phyloP scores from a whole-genome alignment of 768 basidiomycete species.

The Leccinum aurantiacum region DNA sequence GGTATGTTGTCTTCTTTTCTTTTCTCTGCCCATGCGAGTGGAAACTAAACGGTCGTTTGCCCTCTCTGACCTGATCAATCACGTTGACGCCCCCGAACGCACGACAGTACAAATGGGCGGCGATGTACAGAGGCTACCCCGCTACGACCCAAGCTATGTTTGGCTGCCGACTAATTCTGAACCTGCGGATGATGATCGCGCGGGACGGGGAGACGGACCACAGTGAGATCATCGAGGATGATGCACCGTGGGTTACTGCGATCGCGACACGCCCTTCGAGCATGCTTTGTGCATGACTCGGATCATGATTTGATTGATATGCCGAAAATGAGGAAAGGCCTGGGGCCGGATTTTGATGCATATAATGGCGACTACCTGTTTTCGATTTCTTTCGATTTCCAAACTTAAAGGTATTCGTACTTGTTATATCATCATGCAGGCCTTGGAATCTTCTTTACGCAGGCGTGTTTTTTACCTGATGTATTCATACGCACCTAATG shows the following conservation, averaged over 20 bases:
- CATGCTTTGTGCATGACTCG: background rate
- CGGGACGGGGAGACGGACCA: conserved; percentile 2
- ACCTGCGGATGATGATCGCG: conserved; percentile 1
- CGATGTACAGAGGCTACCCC: conserved; percentile 7
- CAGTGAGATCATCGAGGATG: background rate
- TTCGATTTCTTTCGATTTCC: no score
- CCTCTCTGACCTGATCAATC: background rate
- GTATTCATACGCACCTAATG: background rate
- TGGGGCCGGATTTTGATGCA: no score
- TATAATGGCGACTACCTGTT: background rate
- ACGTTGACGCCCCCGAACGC: no score
- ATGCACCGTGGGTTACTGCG: background rate
- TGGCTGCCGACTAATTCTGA: background rate
- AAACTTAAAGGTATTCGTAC: background rate
- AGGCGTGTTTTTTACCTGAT: background rate
- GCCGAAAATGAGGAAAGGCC: background rate
- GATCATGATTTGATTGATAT: background rate
- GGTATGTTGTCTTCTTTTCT: background rate
- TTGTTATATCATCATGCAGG: no score
- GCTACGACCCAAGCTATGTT: background rate
- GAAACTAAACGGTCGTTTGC: background rate
- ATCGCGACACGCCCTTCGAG: background rate
- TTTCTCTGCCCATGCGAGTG: background rate
- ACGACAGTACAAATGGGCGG: conserved; percentile 1
- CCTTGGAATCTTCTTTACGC: background rate